Conservation (phyloP, 108 stramenopile genomes). For the Pseudonitzschia delicatissima region DNA sequence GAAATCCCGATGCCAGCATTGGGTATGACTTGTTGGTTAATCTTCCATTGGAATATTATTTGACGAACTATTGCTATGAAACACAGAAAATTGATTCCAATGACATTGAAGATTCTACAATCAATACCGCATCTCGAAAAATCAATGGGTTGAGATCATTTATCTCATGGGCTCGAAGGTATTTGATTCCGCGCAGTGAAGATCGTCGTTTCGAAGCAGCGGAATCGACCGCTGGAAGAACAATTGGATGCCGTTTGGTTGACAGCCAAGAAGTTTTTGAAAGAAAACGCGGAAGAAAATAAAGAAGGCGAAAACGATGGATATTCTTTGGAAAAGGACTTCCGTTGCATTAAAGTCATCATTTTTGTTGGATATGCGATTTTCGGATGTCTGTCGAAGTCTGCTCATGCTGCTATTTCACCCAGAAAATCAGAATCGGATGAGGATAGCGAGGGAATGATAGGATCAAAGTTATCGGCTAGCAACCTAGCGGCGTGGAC, state of each 20-base stretch:
- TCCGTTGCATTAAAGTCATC: conserved; percentile 9
- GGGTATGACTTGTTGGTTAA: not conserved
- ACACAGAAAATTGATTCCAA: not conserved
- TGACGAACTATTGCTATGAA: not conserved
- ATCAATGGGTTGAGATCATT: not conserved
- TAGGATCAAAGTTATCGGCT: not conserved
- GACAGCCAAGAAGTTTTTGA: not conserved
- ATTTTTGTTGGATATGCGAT: conserved; percentile 18
- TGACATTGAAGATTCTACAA: too few species aligned
- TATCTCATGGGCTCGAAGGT: not conserved
- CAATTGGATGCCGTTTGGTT: not conserved
- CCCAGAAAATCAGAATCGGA: not conserved
- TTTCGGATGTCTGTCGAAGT: conserved; percentile 10
- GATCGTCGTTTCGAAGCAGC: not conserved
- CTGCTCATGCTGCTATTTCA: not conserved
- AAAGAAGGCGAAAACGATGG: not conserved
- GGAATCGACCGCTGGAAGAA: not conserved
- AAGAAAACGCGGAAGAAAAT: not conserved
- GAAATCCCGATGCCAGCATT: not conserved
- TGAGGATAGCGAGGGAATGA: not conserved
- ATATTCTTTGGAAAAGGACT: not conserved
- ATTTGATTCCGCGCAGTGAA: too few species aligned
- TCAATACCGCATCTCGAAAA: too few species aligned
- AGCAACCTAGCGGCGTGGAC: conserved; percentile 13
- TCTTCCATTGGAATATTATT: not conserved